These are phyloP conservation scores for Lasiodiplodia gonubiensis DNA, from an alignment of 2,329 filamentous ascomycete genomes.

Conservation along the genomic window DNA sequence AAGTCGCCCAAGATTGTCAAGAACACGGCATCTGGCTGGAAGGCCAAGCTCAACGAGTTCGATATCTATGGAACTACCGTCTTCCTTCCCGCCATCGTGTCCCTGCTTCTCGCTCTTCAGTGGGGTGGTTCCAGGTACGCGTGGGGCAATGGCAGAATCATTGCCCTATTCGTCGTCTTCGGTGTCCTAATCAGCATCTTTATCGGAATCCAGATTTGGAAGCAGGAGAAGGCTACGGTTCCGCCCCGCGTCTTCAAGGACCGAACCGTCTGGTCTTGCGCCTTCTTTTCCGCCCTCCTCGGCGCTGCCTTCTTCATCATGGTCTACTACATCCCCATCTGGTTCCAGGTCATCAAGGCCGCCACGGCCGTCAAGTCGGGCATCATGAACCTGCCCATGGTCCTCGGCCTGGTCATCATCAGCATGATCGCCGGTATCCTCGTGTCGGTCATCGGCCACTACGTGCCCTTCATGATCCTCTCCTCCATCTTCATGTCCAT, in stretches of 20 bases:
- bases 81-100: constrained; percentile 55
- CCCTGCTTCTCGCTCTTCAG: constrained; percentile 56
- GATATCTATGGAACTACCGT: constrained; percentile 53
- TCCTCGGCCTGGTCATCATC: constrained; percentile 53
- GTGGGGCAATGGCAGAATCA: constrained; percentile 53
- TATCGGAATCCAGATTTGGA: constrained; percentile 50
- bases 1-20: constrained; percentile 41
- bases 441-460: constrained; percentile 54
- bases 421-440: constrained; percentile 47
- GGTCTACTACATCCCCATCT: constrained; percentile 54
- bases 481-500: constrained; percentile 52
- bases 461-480: constrained; percentile 56
- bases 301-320: constrained; percentile 54
- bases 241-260: constrained; percentile 50
- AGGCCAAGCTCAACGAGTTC: constrained; percentile 51
- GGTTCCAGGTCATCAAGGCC: constrained; percentile 58
- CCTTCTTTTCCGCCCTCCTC: constrained; percentile 49
- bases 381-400: constrained; percentile 55
- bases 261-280: constrained; percentile 51
- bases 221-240: constrained; percentile 50
- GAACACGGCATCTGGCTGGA: constrained; percentile 43
- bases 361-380: constrained; percentile 53
- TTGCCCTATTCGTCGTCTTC: constrained; percentile 54
- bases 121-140: constrained; percentile 57
- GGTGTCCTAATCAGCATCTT: constrained; percentile 51